Percentiles rank a stretch among this genome's conserved stretches.
Evolutionary conservation across 306 rosid genomes (phyloP).

Genomic region (Canavalia gladiata): DNA sequence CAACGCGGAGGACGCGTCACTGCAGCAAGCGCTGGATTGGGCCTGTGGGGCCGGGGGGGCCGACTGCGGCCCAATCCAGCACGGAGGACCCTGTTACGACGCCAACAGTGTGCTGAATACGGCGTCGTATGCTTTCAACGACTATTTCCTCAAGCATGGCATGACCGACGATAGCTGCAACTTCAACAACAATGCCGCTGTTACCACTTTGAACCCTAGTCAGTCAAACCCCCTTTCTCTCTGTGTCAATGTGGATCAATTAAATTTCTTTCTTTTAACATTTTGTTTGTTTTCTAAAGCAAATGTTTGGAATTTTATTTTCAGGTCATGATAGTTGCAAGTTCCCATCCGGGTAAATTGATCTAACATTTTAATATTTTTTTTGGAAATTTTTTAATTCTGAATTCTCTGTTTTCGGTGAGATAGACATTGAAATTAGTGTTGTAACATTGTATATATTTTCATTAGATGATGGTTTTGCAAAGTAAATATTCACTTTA

Average conservation of each 20-base stretch:
- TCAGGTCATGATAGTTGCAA: conserved; percentile 87
- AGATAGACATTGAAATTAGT: not conserved
- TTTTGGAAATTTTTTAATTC: not conserved
- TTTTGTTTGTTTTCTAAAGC: not conserved
- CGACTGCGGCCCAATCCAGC: conserved; percentile 83
- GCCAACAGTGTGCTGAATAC: conserved; percentile 60
- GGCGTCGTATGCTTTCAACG: conserved; percentile 90
- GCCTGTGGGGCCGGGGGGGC: conserved; percentile 89
- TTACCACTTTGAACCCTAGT: conserved; percentile 89
- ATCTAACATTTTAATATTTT: not conserved
- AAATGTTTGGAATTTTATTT: conserved; percentile 38
- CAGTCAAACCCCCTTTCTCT: conserved; percentile 34
- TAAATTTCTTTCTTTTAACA: not conserved
- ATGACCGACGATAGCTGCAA: conserved; percentile 75
- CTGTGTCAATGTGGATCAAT: not conserved
- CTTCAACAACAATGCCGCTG: conserved; percentile 77
- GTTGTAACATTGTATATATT: too few relatives aligned
- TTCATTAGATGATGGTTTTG: too few relatives aligned
- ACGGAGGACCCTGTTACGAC: conserved; percentile 83
- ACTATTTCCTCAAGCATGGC: conserved; percentile 79
- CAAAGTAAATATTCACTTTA: too few relatives aligned
- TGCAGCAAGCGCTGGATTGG: conserved; percentile 84
- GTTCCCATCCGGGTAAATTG: conserved; percentile 81
- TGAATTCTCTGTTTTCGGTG: conserved; percentile 1
- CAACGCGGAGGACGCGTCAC: conserved; percentile 83